Conservation (phyloP, 116 monocot genomes). For the Phalaenopsis hybrid region DNA sequence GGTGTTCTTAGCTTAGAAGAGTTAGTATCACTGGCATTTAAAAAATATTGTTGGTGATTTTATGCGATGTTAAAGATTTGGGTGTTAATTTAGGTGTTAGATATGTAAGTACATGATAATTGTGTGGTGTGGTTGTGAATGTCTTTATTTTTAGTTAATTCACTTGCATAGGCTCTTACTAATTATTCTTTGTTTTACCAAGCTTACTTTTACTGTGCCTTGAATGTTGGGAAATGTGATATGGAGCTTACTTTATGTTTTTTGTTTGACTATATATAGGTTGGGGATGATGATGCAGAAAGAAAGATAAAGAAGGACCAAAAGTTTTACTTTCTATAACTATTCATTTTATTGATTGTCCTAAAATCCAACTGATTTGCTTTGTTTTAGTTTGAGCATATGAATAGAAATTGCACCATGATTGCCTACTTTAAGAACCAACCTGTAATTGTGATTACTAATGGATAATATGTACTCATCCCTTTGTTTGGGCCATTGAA, state of each 20-base stretch:
- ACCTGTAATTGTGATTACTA: background rate
- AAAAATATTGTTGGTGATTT: too few relatives aligned
- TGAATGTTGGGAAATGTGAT: background rate
- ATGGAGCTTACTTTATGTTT: slow-evolving; percentile 1
- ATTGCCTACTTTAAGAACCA: background rate
- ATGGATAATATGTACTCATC: background rate
- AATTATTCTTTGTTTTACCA: background rate
- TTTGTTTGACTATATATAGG: background rate
- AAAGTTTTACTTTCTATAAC: slow-evolving; percentile 17
- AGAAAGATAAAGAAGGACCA: slow-evolving; percentile 44
- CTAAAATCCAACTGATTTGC: background rate
- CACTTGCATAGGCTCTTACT: background rate
- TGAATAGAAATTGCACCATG: background rate
- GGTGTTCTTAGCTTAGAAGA: too few relatives aligned
- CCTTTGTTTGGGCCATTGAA: background rate
- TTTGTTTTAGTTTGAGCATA: background rate
- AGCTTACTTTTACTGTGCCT: background rate
- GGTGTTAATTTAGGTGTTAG: too few relatives aligned
- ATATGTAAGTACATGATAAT: too few relatives aligned
- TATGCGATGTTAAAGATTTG: too few relatives aligned
- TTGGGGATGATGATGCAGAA: slow-evolving; percentile 17
- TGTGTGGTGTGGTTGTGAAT: too few relatives aligned
- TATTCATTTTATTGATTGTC: background rate
- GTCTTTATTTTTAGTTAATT: background rate
- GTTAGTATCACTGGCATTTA: too few relatives aligned